Evolutionary conservation across 225 moss, liverwort and hornwort species (phyloP).

Genomic region (Asterella californica): DNA sequence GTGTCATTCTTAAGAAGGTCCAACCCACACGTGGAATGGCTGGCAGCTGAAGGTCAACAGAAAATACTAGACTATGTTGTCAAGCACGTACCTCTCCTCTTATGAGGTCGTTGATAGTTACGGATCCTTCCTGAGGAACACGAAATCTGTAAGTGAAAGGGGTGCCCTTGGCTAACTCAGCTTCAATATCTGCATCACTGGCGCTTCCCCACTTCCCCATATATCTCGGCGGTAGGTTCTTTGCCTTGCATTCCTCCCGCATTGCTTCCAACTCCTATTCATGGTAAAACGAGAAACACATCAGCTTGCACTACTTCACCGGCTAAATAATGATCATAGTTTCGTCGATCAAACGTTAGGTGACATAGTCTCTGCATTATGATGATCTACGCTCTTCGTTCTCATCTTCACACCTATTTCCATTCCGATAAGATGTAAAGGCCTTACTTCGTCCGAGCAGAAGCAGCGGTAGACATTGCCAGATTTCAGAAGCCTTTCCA

Average conservation of each 20-base stretch:
- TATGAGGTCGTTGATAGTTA: slow-evolving; percentile 91
- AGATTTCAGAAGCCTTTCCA: slow-evolving; percentile 69
- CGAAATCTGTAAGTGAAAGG: slow-evolving; percentile 89
- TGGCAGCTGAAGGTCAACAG: background rate
- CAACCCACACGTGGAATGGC: background rate
- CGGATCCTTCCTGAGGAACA: slow-evolving; percentile 88
- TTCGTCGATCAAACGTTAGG: background rate
- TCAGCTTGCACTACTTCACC: background rate
- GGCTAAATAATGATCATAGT: background rate
- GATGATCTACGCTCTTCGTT: background rate
- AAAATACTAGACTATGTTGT: background rate
- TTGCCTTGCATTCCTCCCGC: slow-evolving; percentile 86
- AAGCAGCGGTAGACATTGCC: slow-evolving; percentile 94
- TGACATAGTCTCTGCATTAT: background rate
- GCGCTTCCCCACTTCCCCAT: slow-evolving; percentile 89
- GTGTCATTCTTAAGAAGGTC: no score
- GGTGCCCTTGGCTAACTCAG: slow-evolving; percentile 77
- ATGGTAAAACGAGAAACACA: background rate
- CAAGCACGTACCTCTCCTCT: slow-evolving; percentile 81
- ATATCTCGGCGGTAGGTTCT: slow-evolving; percentile 86
- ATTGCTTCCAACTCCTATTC: slow-evolving; percentile 73
- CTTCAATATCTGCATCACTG: slow-evolving; percentile 64
- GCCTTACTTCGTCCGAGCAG: slow-evolving; percentile 75
- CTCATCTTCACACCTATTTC: no score
- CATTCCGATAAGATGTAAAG: background rate